Conservation (phyloP, 2,329 filamentous ascomycete species). For the Fonsecaea pedrosoi region DNA sequence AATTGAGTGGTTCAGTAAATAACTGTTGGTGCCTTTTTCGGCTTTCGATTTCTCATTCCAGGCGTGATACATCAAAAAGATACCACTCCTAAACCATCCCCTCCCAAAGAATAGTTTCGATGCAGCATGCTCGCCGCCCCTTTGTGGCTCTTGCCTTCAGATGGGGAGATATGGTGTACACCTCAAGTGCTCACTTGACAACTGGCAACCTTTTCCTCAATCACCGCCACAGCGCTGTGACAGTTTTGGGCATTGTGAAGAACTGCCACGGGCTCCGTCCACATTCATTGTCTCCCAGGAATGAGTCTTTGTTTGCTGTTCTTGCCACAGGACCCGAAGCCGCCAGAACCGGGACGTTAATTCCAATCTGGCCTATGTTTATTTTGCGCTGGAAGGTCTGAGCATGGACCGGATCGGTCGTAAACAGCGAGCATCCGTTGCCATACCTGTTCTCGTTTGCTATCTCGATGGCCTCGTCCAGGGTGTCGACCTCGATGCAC, state of each 20-base stretch:
- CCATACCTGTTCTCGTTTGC: conserved; percentile 42
- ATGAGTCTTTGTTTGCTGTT: conserved; percentile 43
- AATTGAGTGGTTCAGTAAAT: neutral
- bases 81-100: neutral
- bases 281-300: conserved; percentile 38
- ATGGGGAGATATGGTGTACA: no score
- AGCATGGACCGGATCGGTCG: conserved; percentile 44
- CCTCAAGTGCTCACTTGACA: no score
- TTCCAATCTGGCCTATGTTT: conserved; percentile 43
- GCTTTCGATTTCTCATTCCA: neutral
- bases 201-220: neutral
- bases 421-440: conserved; percentile 49
- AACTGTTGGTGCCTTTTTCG: neutral
- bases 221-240: conserved; percentile 25
- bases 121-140: neutral
- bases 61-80: neutral
- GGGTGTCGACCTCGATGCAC: conserved; percentile 67
- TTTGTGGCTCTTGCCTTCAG: no score
- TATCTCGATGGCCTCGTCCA: conserved; percentile 64
- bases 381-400: conserved; percentile 45
- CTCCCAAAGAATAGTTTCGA: neutral
- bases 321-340: conserved; percentile 40
- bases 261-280: conserved; percentile 16
- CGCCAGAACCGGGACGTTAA: conserved; percentile 43
- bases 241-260: conserved; percentile 24